These are phyloP conservation scores for Allium sativum DNA, from an alignment of 106 monocot genomes.

Conservation along the genomic window DNA sequence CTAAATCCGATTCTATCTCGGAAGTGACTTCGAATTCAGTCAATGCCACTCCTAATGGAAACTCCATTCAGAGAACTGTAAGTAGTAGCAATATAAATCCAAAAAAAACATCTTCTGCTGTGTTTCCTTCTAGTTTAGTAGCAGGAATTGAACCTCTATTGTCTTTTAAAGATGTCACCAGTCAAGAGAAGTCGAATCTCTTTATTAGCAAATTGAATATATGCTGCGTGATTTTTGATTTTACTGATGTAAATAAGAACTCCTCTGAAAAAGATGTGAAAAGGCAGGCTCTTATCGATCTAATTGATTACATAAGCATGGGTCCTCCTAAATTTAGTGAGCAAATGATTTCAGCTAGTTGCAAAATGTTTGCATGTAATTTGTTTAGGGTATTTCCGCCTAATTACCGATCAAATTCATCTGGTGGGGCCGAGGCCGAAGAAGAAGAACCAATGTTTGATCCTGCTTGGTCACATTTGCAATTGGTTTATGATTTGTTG, in stretches of 20 bases:
- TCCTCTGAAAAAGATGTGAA: slow-evolving; percentile 68
- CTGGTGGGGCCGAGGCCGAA: slow-evolving; percentile 50
- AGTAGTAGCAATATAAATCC: slow-evolving; percentile 13
- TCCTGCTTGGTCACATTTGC: slow-evolving; percentile 80
- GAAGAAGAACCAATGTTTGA: slow-evolving; percentile 90
- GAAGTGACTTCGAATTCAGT: slow-evolving; percentile 33
- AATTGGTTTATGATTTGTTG: slow-evolving; percentile 69
- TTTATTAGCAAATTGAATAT: slow-evolving; percentile 68
- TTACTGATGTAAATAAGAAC: slow-evolving; percentile 55
- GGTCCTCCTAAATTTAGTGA: slow-evolving; percentile 50
- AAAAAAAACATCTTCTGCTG: slow-evolving; percentile 59
- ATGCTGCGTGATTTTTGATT: slow-evolving; percentile 68
- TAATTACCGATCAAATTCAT: slow-evolving; percentile 28
- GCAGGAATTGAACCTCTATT: slow-evolving; percentile 19
- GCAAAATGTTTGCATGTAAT: slow-evolving; percentile 67
- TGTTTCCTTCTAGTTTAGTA: slow-evolving; percentile 7
- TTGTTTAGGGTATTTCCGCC: slow-evolving; percentile 73
- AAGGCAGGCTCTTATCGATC: slow-evolving; percentile 52
- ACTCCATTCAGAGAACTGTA: background rate
- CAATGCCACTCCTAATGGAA: slow-evolving; percentile 4
- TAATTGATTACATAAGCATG: slow-evolving; percentile 44
- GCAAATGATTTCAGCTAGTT: slow-evolving; percentile 50
- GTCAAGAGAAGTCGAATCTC: slow-evolving; percentile 48
- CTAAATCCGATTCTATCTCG: slow-evolving; percentile 23
- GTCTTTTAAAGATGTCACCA: slow-evolving; percentile 68